Base-by-base conservation (phyloP, 129 eudicot species). In the Kitagawia praeruptora region DNA sequence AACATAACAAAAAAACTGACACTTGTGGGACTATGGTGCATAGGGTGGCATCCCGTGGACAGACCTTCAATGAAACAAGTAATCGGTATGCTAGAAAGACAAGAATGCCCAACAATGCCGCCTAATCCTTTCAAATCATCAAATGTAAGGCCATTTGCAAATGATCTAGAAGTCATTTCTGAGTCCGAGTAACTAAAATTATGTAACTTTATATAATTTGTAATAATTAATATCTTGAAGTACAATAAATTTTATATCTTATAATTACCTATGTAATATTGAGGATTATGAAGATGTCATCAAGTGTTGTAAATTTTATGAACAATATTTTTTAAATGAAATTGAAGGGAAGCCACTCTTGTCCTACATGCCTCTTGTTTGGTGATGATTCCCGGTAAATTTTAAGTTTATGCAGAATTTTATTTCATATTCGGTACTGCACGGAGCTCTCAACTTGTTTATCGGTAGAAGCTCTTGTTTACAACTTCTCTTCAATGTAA, bases 21-120 rank as follows among this genome's bases (percentile, higher is more conserved):
- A 49, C 2, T 77, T 34, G 80, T 77, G 13, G 80, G 80, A 38
- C 53, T 77, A 15, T 77, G 70, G 80, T 77, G 80, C 70, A 77
- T 77, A n/a, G 41, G 42, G 70, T 77, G 80, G 80, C 63, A 53
- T 39, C 80, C 80, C 4, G 45, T 77, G 14, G 80, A 77, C 46
- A 28, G 80, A 25, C 80, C 80, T 53, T 53, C 80, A 11, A 77
- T 77, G 80, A 51, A 53, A n/a, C 34, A 25, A 5, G 71, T 64
- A 6, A 28, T 64, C 13, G 2, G 8, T 9, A 64, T 64, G 71
- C 71, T 77, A 34, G 80, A 77, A 49, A 63, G 80, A 38, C 25
- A 53, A 27, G 80, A 49, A 3, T 25, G 19, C 27, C 63, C 42
- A 8, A 7, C 46, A 61, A 18, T 49, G 80, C 80, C 71, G 6